Conservation (phyloP, 2,329 filamentous ascomycete genomes). For the Alternaria solani region DNA sequence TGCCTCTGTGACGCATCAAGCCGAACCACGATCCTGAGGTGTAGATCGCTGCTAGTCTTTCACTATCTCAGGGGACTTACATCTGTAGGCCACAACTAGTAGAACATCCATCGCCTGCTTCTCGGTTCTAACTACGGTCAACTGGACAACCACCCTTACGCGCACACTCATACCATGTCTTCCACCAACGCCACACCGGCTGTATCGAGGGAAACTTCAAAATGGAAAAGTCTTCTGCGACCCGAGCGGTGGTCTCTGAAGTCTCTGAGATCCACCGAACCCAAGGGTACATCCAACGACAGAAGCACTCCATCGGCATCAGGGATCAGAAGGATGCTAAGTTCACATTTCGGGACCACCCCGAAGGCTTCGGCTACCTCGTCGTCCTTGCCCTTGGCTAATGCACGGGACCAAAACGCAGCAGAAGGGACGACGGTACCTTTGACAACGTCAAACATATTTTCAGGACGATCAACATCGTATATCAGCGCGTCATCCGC, state of each 20-base stretch:
- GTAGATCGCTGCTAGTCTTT: not conserved
- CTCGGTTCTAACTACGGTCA: not conserved
- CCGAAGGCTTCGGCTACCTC: not conserved
- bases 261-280: not conserved
- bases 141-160: not conserved
- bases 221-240: not conserved
- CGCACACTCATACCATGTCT: not conserved
- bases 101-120: not conserved
- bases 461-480: not conserved
- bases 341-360: not conserved
- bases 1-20: not conserved
- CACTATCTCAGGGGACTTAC: not conserved
- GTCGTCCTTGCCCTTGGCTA: not conserved
- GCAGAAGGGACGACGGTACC: not conserved
- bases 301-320: not conserved
- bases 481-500: not conserved
- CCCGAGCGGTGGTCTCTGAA: not conserved
- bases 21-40: not conserved
- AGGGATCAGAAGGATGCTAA: not conserved
- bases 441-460: not conserved
- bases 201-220: not conserved
- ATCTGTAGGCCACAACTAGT: not conserved
- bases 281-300: not conserved
- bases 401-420: not conserved
- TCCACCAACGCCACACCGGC: not conserved